Evolutionary conservation across 345 rosid species (phyloP), one percentile per base, ranked within the genome.

Genomic region (Camelina neglecta): DNA sequence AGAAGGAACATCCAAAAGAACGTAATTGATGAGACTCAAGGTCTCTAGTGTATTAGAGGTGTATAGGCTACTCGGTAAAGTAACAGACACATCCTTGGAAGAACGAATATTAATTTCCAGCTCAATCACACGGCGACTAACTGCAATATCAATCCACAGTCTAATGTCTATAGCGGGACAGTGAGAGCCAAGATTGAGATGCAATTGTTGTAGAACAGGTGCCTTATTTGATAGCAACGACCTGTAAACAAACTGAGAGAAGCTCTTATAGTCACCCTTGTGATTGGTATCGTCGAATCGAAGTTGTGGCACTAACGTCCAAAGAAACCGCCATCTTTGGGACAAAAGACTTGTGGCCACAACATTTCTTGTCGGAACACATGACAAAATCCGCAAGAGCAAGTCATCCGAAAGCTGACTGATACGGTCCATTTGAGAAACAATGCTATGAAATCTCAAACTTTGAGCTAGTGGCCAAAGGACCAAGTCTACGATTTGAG

Each of bases 241-340:
- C 72, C 44, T 68, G 54, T 67, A 38, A 60, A 75, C 74, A 31
- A 75, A 75, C 45, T 45, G 61, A 12, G 21, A 9, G 68, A 67
- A 57, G 11, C 1, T 39, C 45, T n/a, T 29, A 8, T 61, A 41
- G 12, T 39, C 62, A 36, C 45, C 23, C 1, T 1, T 21, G 20
- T 49, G 16, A 8, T 13, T 13, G 38, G 20, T 45, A 55, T 44
- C 55, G 12, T 59, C 3, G 21, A 47, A 75, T 7, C 18, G 38
- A 20, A 75, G 79, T 12, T 53, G 12, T 0, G 61, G 20, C 20
- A 68, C 36, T 11, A 49, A 59, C 9, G 8, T 59, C 79, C 79
- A 75, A 50, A 75, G 69, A 47, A 1, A 39, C 4, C 12, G 47
- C 79, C 75, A 75, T 50, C 74, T 57, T 75, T 60, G 60, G 15